Evolutionary conservation across 2,329 filamentous ascomycete species (phyloP), one percentile per base, ranked within the genome.

Genomic region (Scedosporium minutisporum): DNA sequence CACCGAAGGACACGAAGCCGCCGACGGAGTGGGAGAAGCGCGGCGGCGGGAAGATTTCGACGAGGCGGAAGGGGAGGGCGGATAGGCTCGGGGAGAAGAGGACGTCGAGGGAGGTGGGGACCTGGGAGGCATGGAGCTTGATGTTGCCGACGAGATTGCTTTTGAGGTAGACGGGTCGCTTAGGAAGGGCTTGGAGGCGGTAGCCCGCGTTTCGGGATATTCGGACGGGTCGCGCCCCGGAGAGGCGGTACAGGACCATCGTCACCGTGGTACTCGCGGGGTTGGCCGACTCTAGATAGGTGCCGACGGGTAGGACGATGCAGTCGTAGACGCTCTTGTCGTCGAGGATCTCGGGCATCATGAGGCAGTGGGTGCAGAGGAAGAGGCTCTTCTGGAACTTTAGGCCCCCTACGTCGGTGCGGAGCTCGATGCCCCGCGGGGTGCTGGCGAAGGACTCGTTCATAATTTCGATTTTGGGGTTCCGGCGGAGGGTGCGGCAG

Each of bases 401-500:
- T 5, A 25, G 6, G 14, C 18, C 12, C 12, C 18, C 51, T 23
- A 62, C 3, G 29, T 62, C 53, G 14, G 21, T 12, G 21, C 51
- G 33, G 7, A 58, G 12, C 18, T 46, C 38, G 29, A 62, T 18
- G 38, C 60, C 60, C 3, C 23, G 51, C 10, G 51, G 51, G 3
- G 38, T 23, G 16, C 29, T 14, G 12, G 18, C 12, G n/a, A 58
- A n/a, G 38, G 25, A 41, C 12, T 62, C 60, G 60, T 62, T 62
- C 60, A 58, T 9, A 10, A 18, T 51, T 16, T 25, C 14, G 14
- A 58, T 7, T 2, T n/a, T 46, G 29, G 18, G 21, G 33, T 44
- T 21, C 51, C 51, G 60, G 12, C 60, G 60, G 16, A 62, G 53
- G n/a, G 60, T 62, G 60, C 60, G 60, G 53, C 60, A 62, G 38